Base-by-base conservation (phyloP, 495 filamentous ascomycete genomes). In the Xylaria nigripes region DNA sequence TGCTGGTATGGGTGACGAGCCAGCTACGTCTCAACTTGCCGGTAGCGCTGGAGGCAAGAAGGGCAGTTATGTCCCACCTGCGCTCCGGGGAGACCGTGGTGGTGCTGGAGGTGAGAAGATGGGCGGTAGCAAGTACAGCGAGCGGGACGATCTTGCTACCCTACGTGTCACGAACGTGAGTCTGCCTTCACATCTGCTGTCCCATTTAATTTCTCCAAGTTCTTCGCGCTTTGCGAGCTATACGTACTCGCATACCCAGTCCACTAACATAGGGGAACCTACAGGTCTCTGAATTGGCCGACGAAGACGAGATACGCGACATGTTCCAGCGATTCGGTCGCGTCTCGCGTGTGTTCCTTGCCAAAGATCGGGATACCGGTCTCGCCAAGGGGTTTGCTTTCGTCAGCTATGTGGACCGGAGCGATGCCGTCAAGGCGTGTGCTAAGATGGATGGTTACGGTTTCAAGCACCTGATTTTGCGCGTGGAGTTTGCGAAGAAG, bases 401-500 rank as follows among this genome's bases (percentile, higher is more conserved):
- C 69, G 94, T 98, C 74, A 94, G 87, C 69, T 98, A 90, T 70
- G 84, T 83, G 46, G 93, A 97, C 60, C 80, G 92, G 59, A 70
- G 74, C 56, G 94, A 98, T 72, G 93, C 93, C 52, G 83, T 86
- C 53, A 86, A 83, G 72, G 93, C 93, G 7, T 96, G 91, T 73
- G 85, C 87, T 74, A 97, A 95, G 78, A 87, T 98, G 86, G 93
- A 98, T 75, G 94, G 94, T 60, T 96, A 87, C 72, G 89, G 89
- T 66, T 95, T 90, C 73, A 85, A 86, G 68, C 89, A 95, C 72
- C 76, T 95, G 60, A 95, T 95, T 67, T 71, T 95, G 56, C 85
- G 86, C 65, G 89, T 95, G 55, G 89, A 95, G 70, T 95, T 95
- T 71, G 87, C 89, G 43, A 93, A 93, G 82, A 85, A 88, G 70